These are phyloP conservation scores for Metschnikowia picachoensis DNA, from an alignment of 805 yeast species.

Conservation along the genomic window DNA sequence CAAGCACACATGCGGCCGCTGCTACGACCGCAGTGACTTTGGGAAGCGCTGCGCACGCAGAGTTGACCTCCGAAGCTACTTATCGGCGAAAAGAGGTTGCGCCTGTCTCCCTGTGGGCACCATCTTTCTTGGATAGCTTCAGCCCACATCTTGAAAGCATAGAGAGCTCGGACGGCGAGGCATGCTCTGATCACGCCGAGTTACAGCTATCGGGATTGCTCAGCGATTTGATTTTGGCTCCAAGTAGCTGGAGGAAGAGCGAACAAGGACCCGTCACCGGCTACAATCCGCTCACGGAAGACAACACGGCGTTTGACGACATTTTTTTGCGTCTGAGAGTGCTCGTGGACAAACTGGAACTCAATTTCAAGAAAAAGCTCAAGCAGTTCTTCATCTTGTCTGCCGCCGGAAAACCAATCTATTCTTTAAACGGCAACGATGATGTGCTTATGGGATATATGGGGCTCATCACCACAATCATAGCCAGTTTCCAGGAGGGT, in stretches of 20 bases:
- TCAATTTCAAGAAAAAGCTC: constrained; percentile 28
- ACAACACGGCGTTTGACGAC: constrained; percentile 7
- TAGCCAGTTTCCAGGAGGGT: constrained; percentile 59
- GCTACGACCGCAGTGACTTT: constrained; percentile 17
- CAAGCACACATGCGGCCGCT: constrained; percentile 7
- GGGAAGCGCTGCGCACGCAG: constrained; percentile 14
- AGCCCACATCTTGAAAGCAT: constrained; percentile 8
- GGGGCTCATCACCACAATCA: constrained; percentile 78
- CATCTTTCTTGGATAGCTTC: constrained; percentile 1
- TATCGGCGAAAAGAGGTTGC: not conserved
- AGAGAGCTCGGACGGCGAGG: constrained; percentile 10
- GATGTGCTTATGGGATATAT: constrained; percentile 63
- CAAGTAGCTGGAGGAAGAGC: not conserved
- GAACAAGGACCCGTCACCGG: not conserved
- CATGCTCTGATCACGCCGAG: constrained; percentile 1
- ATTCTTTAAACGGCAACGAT: constrained; percentile 71
- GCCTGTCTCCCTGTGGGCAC: not conserved
- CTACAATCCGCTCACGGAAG: constrained; percentile 12
- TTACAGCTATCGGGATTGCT: constrained; percentile 7
- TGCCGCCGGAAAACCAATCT: constrained; percentile 85
- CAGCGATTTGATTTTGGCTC: constrained; percentile 7
- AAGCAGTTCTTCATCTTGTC: constrained; percentile 81
- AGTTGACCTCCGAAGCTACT: constrained; percentile 6
- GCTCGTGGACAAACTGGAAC: constrained; percentile 16
- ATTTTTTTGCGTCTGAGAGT: constrained; percentile 11